These are phyloP conservation scores for Colletotrichum abscissum DNA, from an alignment of 2,329 filamentous ascomycete genomes.

Conservation along the genomic window DNA sequence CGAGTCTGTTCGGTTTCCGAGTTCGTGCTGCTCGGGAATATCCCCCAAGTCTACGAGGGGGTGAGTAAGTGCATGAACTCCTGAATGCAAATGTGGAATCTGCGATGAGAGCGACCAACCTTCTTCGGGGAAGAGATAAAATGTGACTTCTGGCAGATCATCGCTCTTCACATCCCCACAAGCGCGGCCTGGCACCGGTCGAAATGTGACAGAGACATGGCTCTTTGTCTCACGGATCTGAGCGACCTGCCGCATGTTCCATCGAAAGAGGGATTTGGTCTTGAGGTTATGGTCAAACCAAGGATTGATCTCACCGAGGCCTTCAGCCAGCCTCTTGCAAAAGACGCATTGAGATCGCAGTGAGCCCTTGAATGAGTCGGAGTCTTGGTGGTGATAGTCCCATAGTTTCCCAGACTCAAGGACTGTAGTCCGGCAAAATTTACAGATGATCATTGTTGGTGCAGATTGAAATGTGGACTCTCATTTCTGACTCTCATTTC, in stretches of 20 bases:
- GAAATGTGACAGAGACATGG: slow-evolving; percentile 4
- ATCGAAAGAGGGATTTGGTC: slow-evolving; percentile 3
- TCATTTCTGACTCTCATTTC: not conserved
- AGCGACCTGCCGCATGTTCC: slow-evolving; percentile 3
- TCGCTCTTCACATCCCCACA: not conserved
- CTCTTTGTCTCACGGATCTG: slow-evolving; percentile 5
- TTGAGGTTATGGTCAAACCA: not conserved
- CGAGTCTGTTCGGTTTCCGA: not conserved
- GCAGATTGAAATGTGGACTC: not conserved
- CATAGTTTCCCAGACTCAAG: not conserved
- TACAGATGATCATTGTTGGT: not conserved
- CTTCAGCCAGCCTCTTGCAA: not conserved
- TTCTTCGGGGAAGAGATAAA: slow-evolving; percentile 9
- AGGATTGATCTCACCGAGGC: not conserved
- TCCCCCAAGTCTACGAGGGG: not conserved
- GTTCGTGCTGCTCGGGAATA: not conserved
- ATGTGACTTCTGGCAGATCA: slow-evolving; percentile 1
- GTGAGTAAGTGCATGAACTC: not conserved
- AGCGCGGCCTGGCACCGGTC: not conserved
- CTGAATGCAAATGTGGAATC: accelerated
- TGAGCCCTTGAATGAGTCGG: not conserved
- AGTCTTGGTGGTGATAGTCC: slow-evolving; percentile 9
- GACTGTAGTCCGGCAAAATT: not conserved
- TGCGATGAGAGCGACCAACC: not conserved
- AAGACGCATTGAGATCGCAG: not conserved